Conservation (phyloP, 2,329 filamentous ascomycete species). For the Canariomyces notabilis region DNA sequence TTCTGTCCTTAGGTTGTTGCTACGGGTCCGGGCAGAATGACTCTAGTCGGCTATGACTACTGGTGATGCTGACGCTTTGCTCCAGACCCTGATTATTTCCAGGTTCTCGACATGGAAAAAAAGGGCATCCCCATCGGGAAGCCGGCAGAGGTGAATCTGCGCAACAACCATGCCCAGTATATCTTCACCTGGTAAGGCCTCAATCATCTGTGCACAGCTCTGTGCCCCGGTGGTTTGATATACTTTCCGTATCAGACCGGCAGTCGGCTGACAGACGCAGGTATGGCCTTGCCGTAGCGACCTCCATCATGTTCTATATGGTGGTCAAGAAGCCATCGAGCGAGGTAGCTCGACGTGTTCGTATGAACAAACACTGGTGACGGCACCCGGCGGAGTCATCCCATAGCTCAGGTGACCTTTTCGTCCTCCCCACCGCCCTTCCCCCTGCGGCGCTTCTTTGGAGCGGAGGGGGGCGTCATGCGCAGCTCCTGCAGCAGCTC, state of each 20-base stretch:
- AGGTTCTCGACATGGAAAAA: constrained; percentile 66
- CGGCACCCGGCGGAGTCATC: not conserved
- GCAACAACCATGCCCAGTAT: constrained; percentile 97
- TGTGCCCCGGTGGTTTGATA: too few relatives aligned
- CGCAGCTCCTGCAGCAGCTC: constrained; percentile 79
- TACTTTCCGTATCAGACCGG: too few relatives aligned
- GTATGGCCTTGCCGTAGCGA: constrained; percentile 81
- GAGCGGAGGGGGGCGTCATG: constrained; percentile 55
- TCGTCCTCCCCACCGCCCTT: constrained; percentile 38
- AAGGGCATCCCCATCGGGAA: constrained; percentile 87
- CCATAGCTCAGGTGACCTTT: constrained; percentile 32
- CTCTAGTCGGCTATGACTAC: not conserved
- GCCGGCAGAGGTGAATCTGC: constrained; percentile 81
- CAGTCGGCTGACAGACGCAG: constrained; percentile 40
- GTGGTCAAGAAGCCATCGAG: constrained; percentile 81
- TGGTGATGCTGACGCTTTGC: constrained; percentile 7
- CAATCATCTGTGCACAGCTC: not conserved
- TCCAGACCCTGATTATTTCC: constrained; percentile 71
- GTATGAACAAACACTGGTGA: constrained; percentile 72
- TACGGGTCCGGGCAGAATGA: not conserved
- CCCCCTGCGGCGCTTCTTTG: constrained; percentile 42
- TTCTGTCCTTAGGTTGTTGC: constrained; percentile 11
- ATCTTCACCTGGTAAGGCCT: constrained; percentile 89
- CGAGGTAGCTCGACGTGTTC: constrained; percentile 66
- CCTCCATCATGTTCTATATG: constrained; percentile 95